Base-by-base conservation (phyloP, 2,329 filamentous ascomycete genomes). In the Fusarium xylarioides region DNA sequence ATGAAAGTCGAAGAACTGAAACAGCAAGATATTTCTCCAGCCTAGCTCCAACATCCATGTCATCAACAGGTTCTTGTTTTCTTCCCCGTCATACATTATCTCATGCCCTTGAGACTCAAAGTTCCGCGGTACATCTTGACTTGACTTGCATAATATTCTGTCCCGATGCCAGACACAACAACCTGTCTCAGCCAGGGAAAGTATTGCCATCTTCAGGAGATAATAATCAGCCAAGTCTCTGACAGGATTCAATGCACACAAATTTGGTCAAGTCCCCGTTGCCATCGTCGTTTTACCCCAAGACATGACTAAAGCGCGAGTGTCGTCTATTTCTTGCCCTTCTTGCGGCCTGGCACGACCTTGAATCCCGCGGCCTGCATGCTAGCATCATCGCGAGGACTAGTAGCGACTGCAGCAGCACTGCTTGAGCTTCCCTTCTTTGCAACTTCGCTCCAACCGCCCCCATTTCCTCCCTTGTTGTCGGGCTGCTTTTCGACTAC, bases 381-480 rank as follows among this genome's bases (percentile, higher is more conserved):
- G 19, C 78, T 78, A 76, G 82, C 78, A 81, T 80, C 81, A 80
- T 76, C 84, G 37, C 88, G 87, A 69, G 85, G 86, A 56, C 71
- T 63, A n/a, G 68, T 58, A 21, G 69, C 55, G 32, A 56, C n/a
- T 8, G 55, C 37, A 70, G 63, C 59, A 77, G 75, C 23, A 71
- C 69, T 72, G 54, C 81, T 80, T 63, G 85, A 84, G 61, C 85
- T 83, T 54, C 93, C 92, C 87, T 98, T 98, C 91, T 98, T 98
- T 4, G 96, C 96, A 58, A 99, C 96, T 84, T 98, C 96, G 76
- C 89, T 97, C 96, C 96, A 99, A 26, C 95, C 95, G 62, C 93
- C 91, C 32, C 86, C 84, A 32, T 83, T 73, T 81, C 85, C 69
- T 77, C 82, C 63, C 79, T 87, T 79, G 70, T 85, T 87, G 7